Percentiles rank a stretch among this genome's conserved stretches.
Conservation (phyloP, 2,329 filamentous ascomycete genomes). For the Stachybotrys echinatus region DNA sequence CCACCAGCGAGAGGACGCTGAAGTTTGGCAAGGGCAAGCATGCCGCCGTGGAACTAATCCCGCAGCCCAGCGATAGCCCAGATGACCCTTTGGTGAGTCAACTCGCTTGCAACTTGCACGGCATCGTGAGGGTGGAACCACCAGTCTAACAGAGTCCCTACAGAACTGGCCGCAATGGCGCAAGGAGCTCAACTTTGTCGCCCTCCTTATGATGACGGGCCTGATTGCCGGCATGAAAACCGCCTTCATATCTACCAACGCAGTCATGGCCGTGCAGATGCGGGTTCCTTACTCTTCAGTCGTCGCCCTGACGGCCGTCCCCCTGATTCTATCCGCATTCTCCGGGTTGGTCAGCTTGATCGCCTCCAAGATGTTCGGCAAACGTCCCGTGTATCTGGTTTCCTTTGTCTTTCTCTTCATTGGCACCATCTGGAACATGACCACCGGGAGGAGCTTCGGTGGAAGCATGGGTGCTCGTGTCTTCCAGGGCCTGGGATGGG, state of each 20-base stretch:
- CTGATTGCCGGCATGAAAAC: conserved; percentile 49
- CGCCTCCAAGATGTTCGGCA: conserved; percentile 42
- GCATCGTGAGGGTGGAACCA: neutral
- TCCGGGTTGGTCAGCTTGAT: conserved; percentile 37
- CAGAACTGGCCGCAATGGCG: conserved; percentile 54
- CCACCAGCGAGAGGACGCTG: conserved; percentile 24
- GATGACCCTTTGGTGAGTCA: conserved; percentile 47
- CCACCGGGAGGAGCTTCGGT: conserved; percentile 31
- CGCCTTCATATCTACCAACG: conserved; percentile 43
- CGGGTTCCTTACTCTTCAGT: conserved; percentile 40
- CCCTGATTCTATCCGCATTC: conserved; percentile 43
- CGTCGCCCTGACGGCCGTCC: conserved; percentile 46
- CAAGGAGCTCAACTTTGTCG: conserved; percentile 42
- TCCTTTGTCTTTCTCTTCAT: conserved; percentile 40
- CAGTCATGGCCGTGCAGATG: conserved; percentile 35
- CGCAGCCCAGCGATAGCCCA: conserved; percentile 49
- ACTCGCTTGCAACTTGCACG: too few species aligned
- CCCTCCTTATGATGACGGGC: conserved; percentile 41
- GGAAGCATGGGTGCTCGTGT: conserved; percentile 47
- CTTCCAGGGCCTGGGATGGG: conserved; percentile 55
- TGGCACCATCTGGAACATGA: conserved; percentile 46
- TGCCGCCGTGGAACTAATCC: conserved; percentile 40
- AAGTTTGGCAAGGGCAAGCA: conserved; percentile 43
- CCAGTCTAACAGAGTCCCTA: neutral
- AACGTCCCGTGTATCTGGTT: conserved; percentile 46